These are phyloP conservation scores for Lentinula aciculospora DNA, from an alignment of 768 basidiomycete species.

Conservation along the genomic window DNA sequence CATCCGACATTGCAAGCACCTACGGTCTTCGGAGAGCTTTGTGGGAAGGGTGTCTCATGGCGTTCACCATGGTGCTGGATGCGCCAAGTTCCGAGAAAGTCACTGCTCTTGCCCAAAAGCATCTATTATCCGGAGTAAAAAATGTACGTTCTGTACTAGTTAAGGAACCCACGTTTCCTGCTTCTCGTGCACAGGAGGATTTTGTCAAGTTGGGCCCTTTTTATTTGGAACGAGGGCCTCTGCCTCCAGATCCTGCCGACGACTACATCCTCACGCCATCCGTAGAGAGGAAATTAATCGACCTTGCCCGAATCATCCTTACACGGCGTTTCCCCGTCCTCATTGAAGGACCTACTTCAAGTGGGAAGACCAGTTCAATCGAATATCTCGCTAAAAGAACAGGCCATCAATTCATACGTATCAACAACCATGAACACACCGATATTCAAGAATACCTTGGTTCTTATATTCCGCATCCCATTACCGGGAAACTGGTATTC, in stretches of 20 bases:
- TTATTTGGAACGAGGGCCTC: slow-evolving; percentile 76
- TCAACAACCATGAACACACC: slow-evolving; percentile 99
- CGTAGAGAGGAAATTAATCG: slow-evolving; percentile 88
- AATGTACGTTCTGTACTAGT: slow-evolving; percentile 73
- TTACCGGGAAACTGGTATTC: slow-evolving; percentile 91
- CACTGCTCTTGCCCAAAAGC: slow-evolving; percentile 61
- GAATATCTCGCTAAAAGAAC: slow-evolving; percentile 92
- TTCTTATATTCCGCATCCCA: slow-evolving; percentile 89
- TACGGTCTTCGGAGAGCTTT: slow-evolving; percentile 83
- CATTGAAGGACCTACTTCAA: slow-evolving; percentile 97
- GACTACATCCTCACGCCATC: slow-evolving; percentile 95
- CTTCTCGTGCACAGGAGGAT: slow-evolving; percentile 37
- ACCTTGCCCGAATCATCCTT: slow-evolving; percentile 87
- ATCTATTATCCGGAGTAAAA: slow-evolving; percentile 73
- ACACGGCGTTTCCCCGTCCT: slow-evolving; percentile 90
- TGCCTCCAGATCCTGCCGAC: slow-evolving; percentile 56
- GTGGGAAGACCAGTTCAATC: slow-evolving; percentile 94
- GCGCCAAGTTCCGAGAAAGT: slow-evolving; percentile 62
- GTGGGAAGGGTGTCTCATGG: slow-evolving; percentile 98
- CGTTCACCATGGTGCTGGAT: slow-evolving; percentile 94
- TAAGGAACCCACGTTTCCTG: slow-evolving; percentile 59
- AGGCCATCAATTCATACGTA: slow-evolving; percentile 93
- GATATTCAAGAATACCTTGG: slow-evolving; percentile 99
- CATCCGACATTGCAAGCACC: slow-evolving; percentile 68
- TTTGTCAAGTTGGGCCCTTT: slow-evolving; percentile 89